phyloP scores from a whole-genome alignment of 1,139 yeast species.

The Candida mesenterica region DNA sequence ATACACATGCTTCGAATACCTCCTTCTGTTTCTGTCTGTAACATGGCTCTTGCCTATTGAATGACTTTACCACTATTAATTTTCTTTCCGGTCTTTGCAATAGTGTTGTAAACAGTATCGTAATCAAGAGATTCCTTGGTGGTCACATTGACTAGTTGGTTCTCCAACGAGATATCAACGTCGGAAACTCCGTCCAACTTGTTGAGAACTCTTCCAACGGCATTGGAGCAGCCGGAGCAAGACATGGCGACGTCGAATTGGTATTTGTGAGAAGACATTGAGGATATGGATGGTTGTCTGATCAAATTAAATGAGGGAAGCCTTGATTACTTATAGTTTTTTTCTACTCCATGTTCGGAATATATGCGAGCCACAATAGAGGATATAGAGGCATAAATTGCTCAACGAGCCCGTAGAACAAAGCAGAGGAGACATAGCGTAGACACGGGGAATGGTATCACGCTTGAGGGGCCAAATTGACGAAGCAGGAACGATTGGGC shows the following conservation, averaged over 20 bases:
- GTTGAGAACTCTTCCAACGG: conserved; percentile 75
- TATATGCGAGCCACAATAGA: no score
- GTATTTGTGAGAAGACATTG: conserved; percentile 49
- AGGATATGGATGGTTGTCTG: neutral
- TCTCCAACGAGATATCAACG: conserved; percentile 71
- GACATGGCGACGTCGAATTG: conserved; percentile 79
- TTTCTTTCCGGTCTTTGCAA: conserved; percentile 88
- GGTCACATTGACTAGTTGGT: conserved; percentile 78
- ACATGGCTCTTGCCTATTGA: no score
- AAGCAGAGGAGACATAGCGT: no score
- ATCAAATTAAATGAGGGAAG: no score
- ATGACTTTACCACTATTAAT: conserved; percentile 62
- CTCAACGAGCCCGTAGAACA: no score
- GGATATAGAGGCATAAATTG: no score
- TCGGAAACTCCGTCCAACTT: conserved; percentile 73
- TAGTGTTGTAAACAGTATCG: conserved; percentile 75
- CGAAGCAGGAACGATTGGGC: no score
- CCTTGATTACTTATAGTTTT: neutral
- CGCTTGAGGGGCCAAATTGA: no score
- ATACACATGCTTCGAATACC: no score
- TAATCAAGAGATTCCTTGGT: conserved; percentile 57
- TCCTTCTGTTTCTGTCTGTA: no score
- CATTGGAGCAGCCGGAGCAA: conserved; percentile 85
- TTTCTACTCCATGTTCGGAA: neutral
- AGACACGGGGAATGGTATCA: no score